phyloP scores from a whole-genome alignment of 768 basidiomycete species.

The Paxillus ammoniavirescens region DNA sequence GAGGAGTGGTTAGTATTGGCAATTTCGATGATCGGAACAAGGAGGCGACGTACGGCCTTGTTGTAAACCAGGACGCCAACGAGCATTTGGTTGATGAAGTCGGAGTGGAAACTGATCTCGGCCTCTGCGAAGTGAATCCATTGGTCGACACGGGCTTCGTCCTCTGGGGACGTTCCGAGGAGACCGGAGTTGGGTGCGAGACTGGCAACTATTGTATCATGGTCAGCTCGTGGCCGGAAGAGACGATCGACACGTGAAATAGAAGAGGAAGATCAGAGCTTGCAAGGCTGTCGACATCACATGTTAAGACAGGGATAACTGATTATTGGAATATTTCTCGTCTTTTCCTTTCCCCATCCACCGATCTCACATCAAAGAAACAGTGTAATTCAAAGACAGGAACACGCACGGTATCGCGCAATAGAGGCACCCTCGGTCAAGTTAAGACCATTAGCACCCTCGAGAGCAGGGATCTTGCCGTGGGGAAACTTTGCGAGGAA shows the following conservation, averaged over 20 bases:
- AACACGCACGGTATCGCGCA: slow-evolving; percentile 81
- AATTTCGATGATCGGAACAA: not conserved
- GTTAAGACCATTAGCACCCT: slow-evolving; percentile 72
- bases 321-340: slow-evolving; percentile 38
- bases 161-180: slow-evolving; percentile 61
- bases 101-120: slow-evolving; percentile 49
- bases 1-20: not conserved
- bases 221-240: slow-evolving; percentile 15
- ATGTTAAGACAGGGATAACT: slow-evolving; percentile 76
- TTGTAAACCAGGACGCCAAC: slow-evolving; percentile 63
- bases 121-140: slow-evolving; percentile 77
- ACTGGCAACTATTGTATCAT: slow-evolving; percentile 56
- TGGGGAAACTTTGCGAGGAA: slow-evolving; percentile 74
- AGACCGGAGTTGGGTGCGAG: slow-evolving; percentile 79
- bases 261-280: slow-evolving; percentile 8
- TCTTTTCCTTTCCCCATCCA: slow-evolving; percentile 19
- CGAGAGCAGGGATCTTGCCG: slow-evolving; percentile 84
- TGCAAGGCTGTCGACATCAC: slow-evolving; percentile 47
- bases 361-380: slow-evolving; percentile 8
- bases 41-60: slow-evolving; percentile 65
- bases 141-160: slow-evolving; percentile 78
- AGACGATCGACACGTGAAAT: not conserved
- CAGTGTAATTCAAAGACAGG: not conserved
- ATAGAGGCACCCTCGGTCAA: slow-evolving; percentile 79
- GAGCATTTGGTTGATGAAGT: slow-evolving; percentile 43